Conservation (phyloP, 2,329 filamentous ascomycete genomes). For the Diplodia mutila region DNA sequence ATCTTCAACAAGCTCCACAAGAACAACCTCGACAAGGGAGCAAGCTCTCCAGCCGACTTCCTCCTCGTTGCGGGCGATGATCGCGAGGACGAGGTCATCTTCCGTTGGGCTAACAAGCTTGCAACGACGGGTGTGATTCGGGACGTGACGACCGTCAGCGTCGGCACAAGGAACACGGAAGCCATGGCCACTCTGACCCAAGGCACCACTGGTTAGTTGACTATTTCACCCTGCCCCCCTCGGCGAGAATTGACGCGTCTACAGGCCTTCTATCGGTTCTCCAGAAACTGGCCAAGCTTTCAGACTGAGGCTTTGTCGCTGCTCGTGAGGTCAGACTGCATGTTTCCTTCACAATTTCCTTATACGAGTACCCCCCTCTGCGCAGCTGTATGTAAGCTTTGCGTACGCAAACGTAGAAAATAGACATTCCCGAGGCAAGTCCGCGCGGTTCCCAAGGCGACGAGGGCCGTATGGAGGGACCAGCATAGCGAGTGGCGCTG, state of each 20-base stretch:
- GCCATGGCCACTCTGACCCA: conserved; percentile 84
- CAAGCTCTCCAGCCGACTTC: conserved; percentile 69
- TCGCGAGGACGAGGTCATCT: conserved; percentile 90
- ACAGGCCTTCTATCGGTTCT: conserved; percentile 57
- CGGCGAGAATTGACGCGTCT: conserved; percentile 11
- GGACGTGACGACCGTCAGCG: conserved; percentile 80
- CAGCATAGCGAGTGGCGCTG: conserved; percentile 7
- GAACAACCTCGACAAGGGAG: conserved; percentile 27
- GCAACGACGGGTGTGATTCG: conserved; percentile 52
- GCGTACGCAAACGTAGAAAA: conserved; percentile 2
- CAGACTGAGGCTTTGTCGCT: neutral
- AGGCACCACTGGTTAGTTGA: conserved; percentile 79
- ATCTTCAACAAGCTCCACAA: conserved; percentile 61
- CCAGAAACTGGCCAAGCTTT: conserved; percentile 51
- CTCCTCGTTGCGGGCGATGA: conserved; percentile 88
- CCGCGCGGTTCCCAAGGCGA: neutral
- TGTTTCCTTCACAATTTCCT: neutral
- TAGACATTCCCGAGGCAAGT: conserved; percentile 8
- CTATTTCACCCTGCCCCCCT: conserved; percentile 22
- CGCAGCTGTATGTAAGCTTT: conserved; percentile 4
- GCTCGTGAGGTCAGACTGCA: neutral
- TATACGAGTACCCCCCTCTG: conserved; percentile 22
- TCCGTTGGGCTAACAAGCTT: conserved; percentile 88
- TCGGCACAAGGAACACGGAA: conserved; percentile 86
- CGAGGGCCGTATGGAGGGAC: neutral